phyloP scores from a whole-genome alignment of 2,329 filamentous ascomycete species.

The Penicillium psychrosexuale region DNA sequence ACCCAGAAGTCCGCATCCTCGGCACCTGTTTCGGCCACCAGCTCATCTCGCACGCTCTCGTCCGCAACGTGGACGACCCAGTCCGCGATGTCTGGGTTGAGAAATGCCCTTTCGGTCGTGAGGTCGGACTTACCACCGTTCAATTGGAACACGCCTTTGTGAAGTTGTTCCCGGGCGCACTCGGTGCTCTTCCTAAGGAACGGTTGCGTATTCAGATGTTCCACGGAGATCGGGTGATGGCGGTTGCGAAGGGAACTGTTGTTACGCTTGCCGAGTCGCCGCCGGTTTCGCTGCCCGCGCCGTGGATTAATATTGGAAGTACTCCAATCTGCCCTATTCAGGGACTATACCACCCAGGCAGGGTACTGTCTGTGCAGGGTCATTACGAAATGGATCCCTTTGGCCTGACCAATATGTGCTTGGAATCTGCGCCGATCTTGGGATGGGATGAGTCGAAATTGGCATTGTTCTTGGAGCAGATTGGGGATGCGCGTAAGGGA shows the following conservation, averaged over 20 bases:
- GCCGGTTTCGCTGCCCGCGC: constrained; percentile 22
- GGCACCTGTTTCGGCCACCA: constrained; percentile 38
- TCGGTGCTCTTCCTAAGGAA: constrained; percentile 13
- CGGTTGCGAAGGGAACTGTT: constrained; percentile 20
- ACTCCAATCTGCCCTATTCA: constrained; percentile 26
- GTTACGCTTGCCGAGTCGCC: constrained; percentile 18
- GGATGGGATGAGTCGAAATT: constrained; percentile 26
- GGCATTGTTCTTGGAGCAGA: constrained; percentile 23
- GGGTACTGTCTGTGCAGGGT: constrained; percentile 24
- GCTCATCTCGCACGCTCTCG: constrained; percentile 25
- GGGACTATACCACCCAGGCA: constrained; percentile 23
- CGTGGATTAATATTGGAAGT: constrained; percentile 27
- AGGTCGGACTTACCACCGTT: constrained; percentile 23
- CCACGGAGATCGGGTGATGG: constrained; percentile 26
- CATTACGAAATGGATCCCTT: constrained; percentile 28
- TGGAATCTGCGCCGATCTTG: constrained; percentile 21
- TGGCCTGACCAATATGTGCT: constrained; percentile 24
- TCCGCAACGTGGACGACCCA: constrained; percentile 16
- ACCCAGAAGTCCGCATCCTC: constrained; percentile 31
- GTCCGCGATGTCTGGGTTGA: constrained; percentile 25
- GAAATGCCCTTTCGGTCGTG: constrained; percentile 23
- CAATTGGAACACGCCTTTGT: constrained; percentile 19
- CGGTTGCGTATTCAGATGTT: constrained; percentile 26
- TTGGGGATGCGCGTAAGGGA: constrained; percentile 20
- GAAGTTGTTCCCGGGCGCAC: constrained; percentile 13